Evolutionary conservation across 371 early-diverging fungal species (phyloP), one percentile per base, ranked within the genome.

Genomic region (Circinella minor): DNA sequence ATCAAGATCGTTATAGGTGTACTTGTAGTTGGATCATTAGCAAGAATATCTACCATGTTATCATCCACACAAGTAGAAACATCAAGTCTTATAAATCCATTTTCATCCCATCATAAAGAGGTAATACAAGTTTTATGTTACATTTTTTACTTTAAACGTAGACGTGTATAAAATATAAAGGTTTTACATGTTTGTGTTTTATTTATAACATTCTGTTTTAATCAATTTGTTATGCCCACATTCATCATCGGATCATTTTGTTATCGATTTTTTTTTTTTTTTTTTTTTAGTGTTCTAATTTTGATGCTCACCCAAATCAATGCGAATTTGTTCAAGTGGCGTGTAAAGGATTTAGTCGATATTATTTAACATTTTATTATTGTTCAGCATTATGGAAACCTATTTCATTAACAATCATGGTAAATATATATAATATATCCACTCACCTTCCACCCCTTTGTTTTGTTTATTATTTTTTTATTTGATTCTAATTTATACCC

Each of bases 301-400:
- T 82, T 38, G 81, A 80, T 20, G 36, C 49, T 7, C 79, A 78
- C 60, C 46, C 38, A 51, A 76, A 82, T 69, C 79, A 80, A 65
- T 82, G 83, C 57, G 73, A 69, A 11, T 82, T 78, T 76, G 83
- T 82, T 13, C 65, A 70, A 47, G 60, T 55, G 20, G 65, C 72
- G 27, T 82, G 83, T 59, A 72, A 74, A 62, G 83, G 79, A 27
- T 82, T 78, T 36, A 82, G 80, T 68, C 72, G 75, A 1, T 70
- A 71, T 60, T 91, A 86, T 71, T 69, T 90, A 10, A 73, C 75
- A 39, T 82, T 89, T 61, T 89, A 89, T 71, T 91, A 87, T 72
- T 91, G 91, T 71, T 80, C 85, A 38, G 70, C 79, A 20, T 18
- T 80, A 36, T 76, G 77, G 69, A 75, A 69, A 20, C 87, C 86